Evolutionary conservation across 2,329 filamentous ascomycete genomes (phyloP).

Genomic region (Alternaria angustiovoidea): DNA sequence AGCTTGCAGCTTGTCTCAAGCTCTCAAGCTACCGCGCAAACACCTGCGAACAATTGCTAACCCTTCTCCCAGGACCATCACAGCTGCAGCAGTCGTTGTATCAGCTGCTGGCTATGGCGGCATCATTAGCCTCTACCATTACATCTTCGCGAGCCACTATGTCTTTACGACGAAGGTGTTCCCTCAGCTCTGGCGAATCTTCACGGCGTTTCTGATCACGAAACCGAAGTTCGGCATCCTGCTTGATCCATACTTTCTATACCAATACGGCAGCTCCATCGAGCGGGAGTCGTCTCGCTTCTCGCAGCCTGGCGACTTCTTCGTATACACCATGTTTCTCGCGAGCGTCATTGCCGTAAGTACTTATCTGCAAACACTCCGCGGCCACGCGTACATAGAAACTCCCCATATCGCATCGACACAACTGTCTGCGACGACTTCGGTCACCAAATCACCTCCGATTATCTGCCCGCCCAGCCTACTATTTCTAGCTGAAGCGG

Average conservation of each 20-base stretch:
- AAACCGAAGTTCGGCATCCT: constrained; percentile 65
- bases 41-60: constrained; percentile 46
- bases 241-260: constrained; percentile 80
- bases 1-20: background rate
- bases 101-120: constrained; percentile 69
- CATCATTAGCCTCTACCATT: constrained; percentile 60
- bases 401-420: constrained; percentile 24
- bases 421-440: constrained; percentile 25
- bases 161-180: constrained; percentile 63
- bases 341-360: constrained; percentile 79
- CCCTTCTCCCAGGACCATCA: constrained; percentile 69
- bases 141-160: constrained; percentile 63
- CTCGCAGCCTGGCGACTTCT: constrained; percentile 76
- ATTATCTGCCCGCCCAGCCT: constrained; percentile 64
- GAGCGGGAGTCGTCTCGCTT: constrained; percentile 78
- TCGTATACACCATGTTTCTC: constrained; percentile 82
- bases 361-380: constrained; percentile 29
- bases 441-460: constrained; percentile 60
- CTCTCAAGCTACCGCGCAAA: background rate
- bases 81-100: constrained; percentile 68
- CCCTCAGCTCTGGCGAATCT: constrained; percentile 67
- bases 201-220: constrained; percentile 67
- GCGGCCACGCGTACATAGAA: constrained; percentile 9
- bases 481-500: constrained; percentile 59
- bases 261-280: constrained; percentile 76